These are phyloP conservation scores for Populus euphratica DNA, from an alignment of 345 rosid genomes.

Conservation along the genomic window DNA sequence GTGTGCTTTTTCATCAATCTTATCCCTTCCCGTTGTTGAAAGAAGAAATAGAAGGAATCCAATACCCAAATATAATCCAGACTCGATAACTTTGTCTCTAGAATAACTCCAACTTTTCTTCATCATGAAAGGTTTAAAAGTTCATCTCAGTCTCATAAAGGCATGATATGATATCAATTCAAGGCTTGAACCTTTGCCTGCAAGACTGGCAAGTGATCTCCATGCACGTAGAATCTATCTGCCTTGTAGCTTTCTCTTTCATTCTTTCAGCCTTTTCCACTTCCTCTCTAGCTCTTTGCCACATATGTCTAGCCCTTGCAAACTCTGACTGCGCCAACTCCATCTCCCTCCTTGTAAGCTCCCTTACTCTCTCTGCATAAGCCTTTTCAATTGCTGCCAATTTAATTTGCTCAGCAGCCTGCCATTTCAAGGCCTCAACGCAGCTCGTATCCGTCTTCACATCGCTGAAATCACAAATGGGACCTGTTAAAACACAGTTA, in stretches of 20 bases:
- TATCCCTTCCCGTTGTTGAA: background rate
- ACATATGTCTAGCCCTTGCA: conserved; percentile 71
- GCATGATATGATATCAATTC: background rate
- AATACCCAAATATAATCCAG: conserved; percentile 27
- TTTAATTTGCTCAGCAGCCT: conserved; percentile 86
- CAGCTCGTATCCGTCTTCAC: conserved; percentile 28
- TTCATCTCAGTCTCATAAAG: background rate
- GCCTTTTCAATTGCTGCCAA: conserved; percentile 81
- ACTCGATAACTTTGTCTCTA: conserved; percentile 24
- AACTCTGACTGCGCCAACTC: conserved; percentile 93
- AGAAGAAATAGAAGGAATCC: conserved; percentile 16
- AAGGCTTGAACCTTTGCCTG: conserved; percentile 83
- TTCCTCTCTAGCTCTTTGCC: conserved; percentile 87
- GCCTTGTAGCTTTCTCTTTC: conserved; percentile 68
- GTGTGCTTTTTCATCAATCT: background rate
- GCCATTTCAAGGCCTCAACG: conserved; percentile 78
- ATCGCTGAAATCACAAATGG: conserved; percentile 29
- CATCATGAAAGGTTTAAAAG: background rate
- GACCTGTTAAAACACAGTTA: conserved; percentile 15
- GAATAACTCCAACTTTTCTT: conserved; percentile 11
- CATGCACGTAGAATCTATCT: conserved; percentile 69
- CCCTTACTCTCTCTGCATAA: conserved; percentile 92
- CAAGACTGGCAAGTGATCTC: conserved; percentile 98
- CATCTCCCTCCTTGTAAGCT: conserved; percentile 84
- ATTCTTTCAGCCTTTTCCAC: conserved; percentile 75